These are phyloP conservation scores for Dioszegia crocea DNA, from an alignment of 768 basidiomycete genomes.

Conservation along the genomic window DNA sequence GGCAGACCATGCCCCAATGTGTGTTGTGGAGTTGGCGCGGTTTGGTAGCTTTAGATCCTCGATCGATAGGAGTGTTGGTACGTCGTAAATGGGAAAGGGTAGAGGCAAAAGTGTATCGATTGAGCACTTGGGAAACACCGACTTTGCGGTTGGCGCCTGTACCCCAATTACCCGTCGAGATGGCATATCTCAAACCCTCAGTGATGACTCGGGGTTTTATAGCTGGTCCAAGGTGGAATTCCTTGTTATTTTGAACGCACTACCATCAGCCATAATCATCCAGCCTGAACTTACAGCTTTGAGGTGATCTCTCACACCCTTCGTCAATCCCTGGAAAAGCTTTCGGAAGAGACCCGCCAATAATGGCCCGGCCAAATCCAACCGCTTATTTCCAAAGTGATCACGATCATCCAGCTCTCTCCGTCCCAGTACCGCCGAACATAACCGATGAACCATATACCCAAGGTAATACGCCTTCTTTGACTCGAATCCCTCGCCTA, in stretches of 20 bases:
- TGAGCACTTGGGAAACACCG: slow-evolving; percentile 96
- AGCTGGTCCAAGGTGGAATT: slow-evolving; percentile 83
- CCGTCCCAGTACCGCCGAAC: slow-evolving; percentile 87
- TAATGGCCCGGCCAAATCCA: slow-evolving; percentile 92
- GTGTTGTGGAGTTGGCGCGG: slow-evolving; percentile 99
- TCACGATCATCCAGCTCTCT: slow-evolving; percentile 97
- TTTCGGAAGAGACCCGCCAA: slow-evolving; percentile 96
- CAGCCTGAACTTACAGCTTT: slow-evolving; percentile 67
- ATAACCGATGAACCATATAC: slow-evolving; percentile 95
- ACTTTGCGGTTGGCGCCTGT: slow-evolving; percentile 99
- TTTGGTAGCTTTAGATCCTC: slow-evolving; percentile 98
- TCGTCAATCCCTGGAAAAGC: slow-evolving; percentile 92
- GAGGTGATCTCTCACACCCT: slow-evolving; percentile 92
- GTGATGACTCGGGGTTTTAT: slow-evolving; percentile 97
- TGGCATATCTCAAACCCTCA: slow-evolving; percentile 94
- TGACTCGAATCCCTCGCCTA: slow-evolving; percentile 89
- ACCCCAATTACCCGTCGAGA: slow-evolving; percentile 99
- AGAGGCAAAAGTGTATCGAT: slow-evolving; percentile 97
- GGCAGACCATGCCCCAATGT: slow-evolving; percentile 99
- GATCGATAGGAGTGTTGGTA: slow-evolving; percentile 94
- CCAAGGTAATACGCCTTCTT: slow-evolving; percentile 99
- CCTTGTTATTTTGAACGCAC: slow-evolving; percentile 95
- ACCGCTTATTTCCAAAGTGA: slow-evolving; percentile 96
- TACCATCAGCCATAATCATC: slow-evolving; percentile 45
- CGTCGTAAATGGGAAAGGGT: slow-evolving; percentile 96